Evolutionary conservation across 805 yeast genomes (phyloP), one percentile per base, ranked within the genome.

Genomic region (Kuraishia ogatae): DNA sequence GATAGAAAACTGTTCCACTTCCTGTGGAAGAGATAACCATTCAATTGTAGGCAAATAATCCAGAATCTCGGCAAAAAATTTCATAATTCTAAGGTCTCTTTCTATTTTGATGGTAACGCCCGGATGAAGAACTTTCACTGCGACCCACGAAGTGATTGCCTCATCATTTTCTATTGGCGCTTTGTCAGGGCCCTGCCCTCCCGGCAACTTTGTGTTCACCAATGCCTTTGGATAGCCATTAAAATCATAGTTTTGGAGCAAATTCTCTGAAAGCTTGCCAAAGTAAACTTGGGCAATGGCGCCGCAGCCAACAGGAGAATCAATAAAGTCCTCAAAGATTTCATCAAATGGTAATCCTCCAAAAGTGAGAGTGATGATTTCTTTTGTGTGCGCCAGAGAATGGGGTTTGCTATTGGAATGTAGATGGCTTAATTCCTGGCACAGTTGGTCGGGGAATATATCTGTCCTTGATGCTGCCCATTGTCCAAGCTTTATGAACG

Each of bases 381-480:
- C 62, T 62, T 80, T 79, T 1, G 98, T 90, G 52, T 77, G 76
- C 1, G 64, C 60, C 35, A 89, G 67, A 0, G 87, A 71, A 72
- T 94, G 99, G 5, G 85, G 78, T 56, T 79, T 82, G 10, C 91
- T 93, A 64, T 89, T 82, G 4, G 97, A 88, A 68, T 94, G 99
- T 55, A 94, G 71, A 23, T 79, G 71, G 10, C 89, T 81, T 61
- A 94, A 71, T 64, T 88, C 91, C 22, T 81, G 80, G 67, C 98
- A 93, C 68, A 93, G 71, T 48, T 80, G 88, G 51, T 71, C 73
- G 2, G 97, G 86, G 71, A 94, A 93, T 39, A 94, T 86, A 70
- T 94, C 99, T 0, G 96, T 89, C 68, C 99, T 80, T 11, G 97
- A 87, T 2, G 97, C 97, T 0, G 99, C 99, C 99, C 99, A 94